Evolutionary conservation across 164 flowering plant genomes (phyloP), one percentile per base, ranked within the genome.

Genomic region (Platanus orientalis): DNA sequence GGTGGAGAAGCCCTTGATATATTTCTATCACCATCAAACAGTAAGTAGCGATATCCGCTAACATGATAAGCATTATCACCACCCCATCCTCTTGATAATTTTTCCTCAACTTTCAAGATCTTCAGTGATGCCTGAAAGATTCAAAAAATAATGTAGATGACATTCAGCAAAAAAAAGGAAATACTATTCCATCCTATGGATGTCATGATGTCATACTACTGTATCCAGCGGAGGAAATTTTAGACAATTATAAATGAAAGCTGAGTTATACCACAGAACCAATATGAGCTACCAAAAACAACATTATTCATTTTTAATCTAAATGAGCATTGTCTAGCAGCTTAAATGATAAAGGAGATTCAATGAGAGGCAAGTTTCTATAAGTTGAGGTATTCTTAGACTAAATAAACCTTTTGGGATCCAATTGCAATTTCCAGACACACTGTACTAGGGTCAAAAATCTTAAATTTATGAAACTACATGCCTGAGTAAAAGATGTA

Each of bases 11-110:
- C 94, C 79, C 99, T 79, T 47, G 99, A 92, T 65, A 81, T 62
- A 62, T 76, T 78, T 74, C 81, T 80, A 72, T 90, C 92, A 62
- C 75, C 74, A 67, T 95, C 97, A 68, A 82, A 72, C 24, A 95
- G 73, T 50, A 95, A 76, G 74, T 95, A 95, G 16, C 99, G 96
- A 69, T 95, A 92, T 30, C 99, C 99, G 61, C 80, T 61, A 16
- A 95, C 97, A 77, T 95, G 99, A 78, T 95, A 92, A 27, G 99
- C 94, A 83, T 95, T 95, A 70, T 89, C 97, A 62, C 99, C 99
- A 72, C 89, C 92, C 97, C 99, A 95, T 59, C 97, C 97, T 77
- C 84, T 92, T 29, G 97, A 83, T 52, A 92, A 71, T 69, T 82
- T 95, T 78, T 95, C 97, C 73, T 95, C 99, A 61, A 95, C 89